Evolutionary conservation across 495 filamentous ascomycete genomes (phyloP), one percentile per base, ranked within the genome.

Genomic region (Penicillium odoratum): DNA sequence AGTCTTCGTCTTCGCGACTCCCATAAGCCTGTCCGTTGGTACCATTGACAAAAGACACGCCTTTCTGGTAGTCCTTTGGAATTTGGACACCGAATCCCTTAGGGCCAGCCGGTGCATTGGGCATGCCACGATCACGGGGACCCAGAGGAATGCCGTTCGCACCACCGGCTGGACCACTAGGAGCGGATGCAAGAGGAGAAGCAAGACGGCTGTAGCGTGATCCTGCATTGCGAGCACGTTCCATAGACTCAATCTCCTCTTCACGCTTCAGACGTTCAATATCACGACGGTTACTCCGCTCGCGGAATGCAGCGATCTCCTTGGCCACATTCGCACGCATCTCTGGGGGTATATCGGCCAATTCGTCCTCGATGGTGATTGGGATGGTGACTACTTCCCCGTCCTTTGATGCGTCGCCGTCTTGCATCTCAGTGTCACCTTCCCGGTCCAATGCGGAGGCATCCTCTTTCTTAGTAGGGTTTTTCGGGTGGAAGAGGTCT

Each of bases 321-420:
- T 88, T 88, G 7, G 94, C 91, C 26, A 99, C 93, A 7, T 88
- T 96, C 65, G 93, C 94, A n/a, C 94, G 87, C 92, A 93, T 93
- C 65, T 97, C 94, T 10, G 90, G 87, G 3, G 94, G 94, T 54
- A 99, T 96, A 65, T 99, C 95, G 42, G 91, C 88, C 30, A 99
- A 79, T 64, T 99, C 94, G 68, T 99, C 94, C 62, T 99, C 94
- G 28, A 87, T 83, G 7, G 90, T 89, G 36, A 96, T 83, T 4
- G 91, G 88, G 58, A 97, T 97, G 43, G 91, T 97, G 60, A 97
- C 88, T 33, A 97, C 87, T 74, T 96, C 93, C 31, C 68, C 72
- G 56, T 90, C 84, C 46, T 77, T 73, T 15, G 77, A 76, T 7
- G 75, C 77, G 5, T 84, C 79, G 11, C 69, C 79, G 60, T 92